These are phyloP conservation scores for Liriodendron chinense DNA, from an alignment of 164 flowering plant species.

Conservation along the genomic window DNA sequence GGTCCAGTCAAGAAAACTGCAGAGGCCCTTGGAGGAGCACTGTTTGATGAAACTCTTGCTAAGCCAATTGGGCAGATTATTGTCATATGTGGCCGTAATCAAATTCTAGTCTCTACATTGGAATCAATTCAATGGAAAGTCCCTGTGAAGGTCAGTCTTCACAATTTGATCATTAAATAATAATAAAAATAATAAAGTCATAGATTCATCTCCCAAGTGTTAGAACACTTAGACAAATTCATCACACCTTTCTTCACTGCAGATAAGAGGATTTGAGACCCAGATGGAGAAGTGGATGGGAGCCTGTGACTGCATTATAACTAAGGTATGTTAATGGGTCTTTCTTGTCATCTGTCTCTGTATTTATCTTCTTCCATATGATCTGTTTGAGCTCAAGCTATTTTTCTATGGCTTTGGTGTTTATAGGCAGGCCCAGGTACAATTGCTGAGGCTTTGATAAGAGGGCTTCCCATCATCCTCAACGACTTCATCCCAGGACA, in stretches of 20 bases:
- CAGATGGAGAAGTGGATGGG: conserved; percentile 99
- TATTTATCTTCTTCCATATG: background rate
- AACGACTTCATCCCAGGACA: conserved; percentile 98
- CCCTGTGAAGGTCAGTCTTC: conserved; percentile 66
- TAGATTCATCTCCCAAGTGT: background rate
- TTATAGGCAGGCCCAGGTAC: conserved; percentile 97
- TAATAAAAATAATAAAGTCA: no score
- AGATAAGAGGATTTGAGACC: conserved; percentile 88
- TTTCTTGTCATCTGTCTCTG: background rate
- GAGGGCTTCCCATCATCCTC: conserved; percentile 92
- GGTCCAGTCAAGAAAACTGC: conserved; percentile 94
- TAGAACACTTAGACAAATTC: background rate
- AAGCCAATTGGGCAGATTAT: conserved; percentile 80
- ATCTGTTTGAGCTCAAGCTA: background rate
- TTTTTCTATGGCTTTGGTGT: background rate
- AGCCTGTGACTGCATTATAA: conserved; percentile 94
- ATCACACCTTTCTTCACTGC: conserved; percentile 7
- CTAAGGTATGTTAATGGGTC: conserved; percentile 52
- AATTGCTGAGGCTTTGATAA: conserved; percentile 89
- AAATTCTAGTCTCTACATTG: conserved; percentile 51
- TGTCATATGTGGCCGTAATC: conserved; percentile 85
- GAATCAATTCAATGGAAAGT: conserved; percentile 71
- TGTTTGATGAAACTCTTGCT: conserved; percentile 49
- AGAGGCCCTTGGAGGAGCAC: conserved; percentile 67
- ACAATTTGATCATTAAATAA: background rate